Conservation (phyloP, 2,329 filamentous ascomycete species). For the Neonectria ditissima region DNA sequence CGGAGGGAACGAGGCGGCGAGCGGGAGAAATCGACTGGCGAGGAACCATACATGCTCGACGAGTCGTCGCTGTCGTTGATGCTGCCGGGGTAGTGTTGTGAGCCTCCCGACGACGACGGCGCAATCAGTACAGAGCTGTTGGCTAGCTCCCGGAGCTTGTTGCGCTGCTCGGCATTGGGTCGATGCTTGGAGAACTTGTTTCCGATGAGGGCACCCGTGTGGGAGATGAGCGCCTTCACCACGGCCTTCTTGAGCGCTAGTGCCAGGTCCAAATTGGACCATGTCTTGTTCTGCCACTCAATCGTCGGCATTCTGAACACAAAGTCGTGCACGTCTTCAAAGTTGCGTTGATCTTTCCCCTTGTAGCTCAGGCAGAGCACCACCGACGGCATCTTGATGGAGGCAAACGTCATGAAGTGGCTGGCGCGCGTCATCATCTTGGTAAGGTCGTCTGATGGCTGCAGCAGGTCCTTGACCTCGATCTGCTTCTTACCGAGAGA, state of each 20-base stretch:
- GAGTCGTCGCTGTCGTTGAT: slow-evolving; percentile 68
- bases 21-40: slow-evolving; percentile 68
- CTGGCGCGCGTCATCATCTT: slow-evolving; percentile 97
- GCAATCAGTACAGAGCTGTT: slow-evolving; percentile 76
- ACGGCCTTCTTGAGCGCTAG: slow-evolving; percentile 94
- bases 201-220: slow-evolving; percentile 94
- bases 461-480: slow-evolving; percentile 67
- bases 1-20: slow-evolving; percentile 67
- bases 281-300: slow-evolving; percentile 98
- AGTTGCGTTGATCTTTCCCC: slow-evolving; percentile 92
- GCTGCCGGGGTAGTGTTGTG: slow-evolving; percentile 55
- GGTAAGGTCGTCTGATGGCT: slow-evolving; percentile 86
- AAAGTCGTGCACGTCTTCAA: slow-evolving; percentile 97
- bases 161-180: slow-evolving; percentile 82
- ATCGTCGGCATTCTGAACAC: slow-evolving; percentile 95
- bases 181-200: slow-evolving; percentile 96
- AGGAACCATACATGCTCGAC: slow-evolving; percentile 64
- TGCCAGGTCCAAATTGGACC: slow-evolving; percentile 96
- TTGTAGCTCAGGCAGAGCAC: slow-evolving; percentile 97
- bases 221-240: slow-evolving; percentile 91
- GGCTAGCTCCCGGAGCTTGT: slow-evolving; percentile 84
- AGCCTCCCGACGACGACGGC: slow-evolving; percentile 54
- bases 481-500: slow-evolving; percentile 61
- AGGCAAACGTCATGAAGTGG: slow-evolving; percentile 96
- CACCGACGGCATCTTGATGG: slow-evolving; percentile 94